Percentiles rank a stretch among this genome's conserved stretches.
phyloP scores from a whole-genome alignment of 2,329 filamentous ascomycete species.

The Epichloe elymi region DNA sequence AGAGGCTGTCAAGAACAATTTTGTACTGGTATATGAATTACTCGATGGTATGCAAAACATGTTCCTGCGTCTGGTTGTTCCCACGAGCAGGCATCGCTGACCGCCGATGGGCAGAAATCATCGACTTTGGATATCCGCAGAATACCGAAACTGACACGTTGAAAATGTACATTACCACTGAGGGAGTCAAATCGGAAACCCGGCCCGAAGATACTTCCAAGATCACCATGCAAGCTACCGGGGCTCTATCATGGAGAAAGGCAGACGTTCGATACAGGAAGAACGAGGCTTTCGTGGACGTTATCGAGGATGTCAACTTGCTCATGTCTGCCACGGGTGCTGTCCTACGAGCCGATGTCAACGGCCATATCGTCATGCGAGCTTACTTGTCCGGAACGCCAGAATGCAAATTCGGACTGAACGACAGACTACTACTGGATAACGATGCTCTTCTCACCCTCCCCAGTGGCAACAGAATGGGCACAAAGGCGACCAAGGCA shows the following conservation, averaged over 20 bases:
- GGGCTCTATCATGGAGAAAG: slow-evolving; percentile 90
- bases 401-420: slow-evolving; percentile 97
- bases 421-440: slow-evolving; percentile 88
- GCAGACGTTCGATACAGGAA: slow-evolving; percentile 98
- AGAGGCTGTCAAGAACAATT: slow-evolving; percentile 99
- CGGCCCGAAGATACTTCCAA: slow-evolving; percentile 85
- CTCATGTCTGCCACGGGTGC: slow-evolving; percentile 97
- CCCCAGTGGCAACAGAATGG: slow-evolving; percentile 63
- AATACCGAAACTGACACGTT: slow-evolving; percentile 97
- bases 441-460: slow-evolving; percentile 52
- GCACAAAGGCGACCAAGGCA: slow-evolving; percentile 83
- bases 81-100: background rate
- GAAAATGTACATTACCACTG: slow-evolving; percentile 99
- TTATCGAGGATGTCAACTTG: slow-evolving; percentile 97
- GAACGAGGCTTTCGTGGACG: slow-evolving; percentile 98
- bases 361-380: slow-evolving; percentile 96
- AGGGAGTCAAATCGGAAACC: slow-evolving; percentile 87
- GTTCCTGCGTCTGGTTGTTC: background rate
- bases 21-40: slow-evolving; percentile 95
- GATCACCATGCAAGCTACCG: slow-evolving; percentile 98
- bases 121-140: slow-evolving; percentile 97
- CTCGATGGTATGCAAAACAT: slow-evolving; percentile 55
- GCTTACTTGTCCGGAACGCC: slow-evolving; percentile 93
- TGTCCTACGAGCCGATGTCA: slow-evolving; percentile 89
- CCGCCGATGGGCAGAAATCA: slow-evolving; percentile 55